Conservation (phyloP, 176 grass and related monocot genomes). For the Triticum monococcum region DNA sequence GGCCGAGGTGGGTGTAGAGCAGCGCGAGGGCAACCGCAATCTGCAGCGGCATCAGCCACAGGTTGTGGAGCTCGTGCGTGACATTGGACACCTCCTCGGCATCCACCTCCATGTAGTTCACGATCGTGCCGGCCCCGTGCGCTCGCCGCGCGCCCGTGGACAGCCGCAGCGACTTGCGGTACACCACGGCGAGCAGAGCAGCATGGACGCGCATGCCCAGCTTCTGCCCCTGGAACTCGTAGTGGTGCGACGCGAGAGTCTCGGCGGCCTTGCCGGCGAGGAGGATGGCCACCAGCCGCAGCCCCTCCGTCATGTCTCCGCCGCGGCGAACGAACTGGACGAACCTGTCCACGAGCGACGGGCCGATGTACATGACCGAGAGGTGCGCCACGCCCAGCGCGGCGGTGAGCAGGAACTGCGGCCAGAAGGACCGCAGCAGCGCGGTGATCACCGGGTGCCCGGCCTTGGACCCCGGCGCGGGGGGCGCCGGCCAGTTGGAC, state of each 20-base stretch:
- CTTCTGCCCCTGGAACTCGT: constrained; percentile 69
- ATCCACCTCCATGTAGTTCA: constrained; percentile 83
- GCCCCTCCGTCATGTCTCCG: constrained; percentile 20
- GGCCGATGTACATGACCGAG: constrained; percentile 77
- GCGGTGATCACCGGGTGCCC: constrained; percentile 28
- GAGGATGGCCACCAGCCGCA: constrained; percentile 40
- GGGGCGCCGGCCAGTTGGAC: constrained; percentile 44
- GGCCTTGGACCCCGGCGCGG: constrained; percentile 1
- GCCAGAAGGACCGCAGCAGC: constrained; percentile 64
- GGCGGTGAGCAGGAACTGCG: constrained; percentile 44
- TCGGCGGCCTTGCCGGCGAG: constrained; percentile 56
- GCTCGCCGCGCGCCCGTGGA: constrained; percentile 57
- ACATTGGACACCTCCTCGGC: constrained; percentile 61
- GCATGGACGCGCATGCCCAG: constrained; percentile 65
- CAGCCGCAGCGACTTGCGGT: constrained; percentile 70
- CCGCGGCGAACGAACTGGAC: constrained; percentile 44
- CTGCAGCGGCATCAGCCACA: constrained; percentile 75
- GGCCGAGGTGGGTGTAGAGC: constrained; percentile 53
- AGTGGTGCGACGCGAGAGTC: constrained; percentile 59
- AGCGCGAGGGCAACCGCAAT: constrained; percentile 53
- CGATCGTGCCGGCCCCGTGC: constrained; percentile 54
- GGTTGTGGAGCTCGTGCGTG: constrained; percentile 59
- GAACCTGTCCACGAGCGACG: constrained; percentile 58
- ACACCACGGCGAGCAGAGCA: constrained; percentile 53
- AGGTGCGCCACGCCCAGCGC: constrained; percentile 48